Percentiles rank a stretch among this genome's conserved stretches.
Evolutionary conservation across 208 protist species (phyloP).

Genomic region (Leishmania arabica): DNA sequence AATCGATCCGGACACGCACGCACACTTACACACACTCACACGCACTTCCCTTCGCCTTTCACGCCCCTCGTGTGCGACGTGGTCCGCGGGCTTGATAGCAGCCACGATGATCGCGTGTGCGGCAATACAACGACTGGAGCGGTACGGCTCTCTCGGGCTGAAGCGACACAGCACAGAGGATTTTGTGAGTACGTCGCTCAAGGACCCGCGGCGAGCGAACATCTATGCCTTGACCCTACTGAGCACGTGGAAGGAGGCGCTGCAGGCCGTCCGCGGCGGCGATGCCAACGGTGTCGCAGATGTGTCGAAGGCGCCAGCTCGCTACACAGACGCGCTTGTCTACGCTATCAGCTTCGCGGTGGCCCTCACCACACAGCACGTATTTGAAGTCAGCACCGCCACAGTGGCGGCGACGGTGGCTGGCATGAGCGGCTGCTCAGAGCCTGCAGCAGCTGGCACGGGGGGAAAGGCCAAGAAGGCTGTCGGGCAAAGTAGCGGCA

Average conservation of each 20-base stretch:
- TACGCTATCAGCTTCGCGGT: conserved; percentile 80
- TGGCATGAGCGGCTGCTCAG: not conserved
- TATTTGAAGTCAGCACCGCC: conserved; percentile 16
- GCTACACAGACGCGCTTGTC: conserved; percentile 67
- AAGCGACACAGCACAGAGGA: conserved; percentile 75
- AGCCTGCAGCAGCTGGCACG: conserved; percentile 2
- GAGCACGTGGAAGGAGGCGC: conserved; percentile 65
- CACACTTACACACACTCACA: not conserved
- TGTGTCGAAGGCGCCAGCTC: conserved; percentile 15
- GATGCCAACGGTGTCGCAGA: not conserved
- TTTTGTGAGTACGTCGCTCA: conserved; percentile 73
- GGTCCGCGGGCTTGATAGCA: not conserved
- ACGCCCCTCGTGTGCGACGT: not conserved
- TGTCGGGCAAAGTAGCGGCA: not conserved
- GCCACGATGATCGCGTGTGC: conserved; percentile 76
- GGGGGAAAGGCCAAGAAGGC: conserved; percentile 8
- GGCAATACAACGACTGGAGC: conserved; percentile 87
- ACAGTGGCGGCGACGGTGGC: conserved; percentile 6
- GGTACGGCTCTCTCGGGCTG: conserved; percentile 81
- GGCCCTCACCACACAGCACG: conserved; percentile 58
- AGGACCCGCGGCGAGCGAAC: conserved; percentile 68
- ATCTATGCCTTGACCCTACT: conserved; percentile 86
- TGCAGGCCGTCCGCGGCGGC: conserved; percentile 30
- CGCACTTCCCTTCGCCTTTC: not conserved
- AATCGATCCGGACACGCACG: not conserved